Conservation (phyloP, 2,329 filamentous ascomycete genomes). For the Pseudogymnoascus sp. region DNA sequence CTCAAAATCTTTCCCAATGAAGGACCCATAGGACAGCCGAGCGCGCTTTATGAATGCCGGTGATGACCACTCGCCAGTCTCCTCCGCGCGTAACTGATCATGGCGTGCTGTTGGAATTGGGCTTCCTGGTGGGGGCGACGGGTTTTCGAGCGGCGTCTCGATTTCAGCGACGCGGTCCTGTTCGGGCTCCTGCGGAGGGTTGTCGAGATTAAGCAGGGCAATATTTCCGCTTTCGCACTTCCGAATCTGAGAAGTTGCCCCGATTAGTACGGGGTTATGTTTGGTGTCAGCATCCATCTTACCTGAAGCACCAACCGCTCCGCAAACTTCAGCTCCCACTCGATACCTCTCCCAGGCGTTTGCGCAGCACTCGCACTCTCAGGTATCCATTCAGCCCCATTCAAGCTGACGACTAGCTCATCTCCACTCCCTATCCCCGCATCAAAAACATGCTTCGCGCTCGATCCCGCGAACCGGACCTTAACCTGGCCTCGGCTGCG, state of each 20-base stretch:
- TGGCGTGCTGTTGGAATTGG: conserved; percentile 26
- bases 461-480: conserved; percentile 62
- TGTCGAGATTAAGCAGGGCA: conserved; percentile 46
- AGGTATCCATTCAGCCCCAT: conserved; percentile 54
- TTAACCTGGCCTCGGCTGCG: conserved; percentile 72
- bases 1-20: conserved; percentile 57
- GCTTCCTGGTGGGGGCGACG: conserved; percentile 15
- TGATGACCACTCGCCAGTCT: conserved; percentile 55
- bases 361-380: conserved; percentile 31
- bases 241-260: conserved; percentile 33
- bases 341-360: conserved; percentile 43
- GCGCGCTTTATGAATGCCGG: conserved; percentile 72
- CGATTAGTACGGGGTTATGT: conserved; percentile 15
- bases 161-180: conserved; percentile 14
- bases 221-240: conserved; percentile 40
- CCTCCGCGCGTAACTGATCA: conserved; percentile 30
- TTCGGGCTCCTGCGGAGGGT: conserved; percentile 26
- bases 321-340: conserved; percentile 52
- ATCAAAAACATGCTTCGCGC: conserved; percentile 60
- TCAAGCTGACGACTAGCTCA: conserved; percentile 59
- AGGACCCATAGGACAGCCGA: conserved; percentile 59
- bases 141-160: conserved; percentile 21
- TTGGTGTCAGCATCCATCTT: conserved; percentile 15
- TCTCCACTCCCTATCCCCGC: conserved; percentile 71
- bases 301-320: conserved; percentile 43